Evolutionary conservation across 2,329 filamentous ascomycete genomes (phyloP), one percentile per base, ranked within the genome.

Genomic region (Podosphaera xanthii): DNA sequence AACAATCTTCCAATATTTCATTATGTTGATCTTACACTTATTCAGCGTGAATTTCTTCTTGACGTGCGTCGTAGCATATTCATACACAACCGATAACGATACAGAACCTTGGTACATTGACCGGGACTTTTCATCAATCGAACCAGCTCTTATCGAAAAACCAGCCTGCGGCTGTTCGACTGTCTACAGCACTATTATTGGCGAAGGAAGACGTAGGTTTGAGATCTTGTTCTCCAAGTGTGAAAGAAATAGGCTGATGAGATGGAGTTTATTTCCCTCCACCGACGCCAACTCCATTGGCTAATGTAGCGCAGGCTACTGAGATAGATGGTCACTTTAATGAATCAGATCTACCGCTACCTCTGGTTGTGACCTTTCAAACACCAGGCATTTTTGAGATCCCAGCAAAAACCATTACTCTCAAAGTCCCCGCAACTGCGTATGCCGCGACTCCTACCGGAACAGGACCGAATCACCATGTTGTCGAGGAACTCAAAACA

Each of bases 301-400:
- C 22, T n/a, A 54, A 36, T 44, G 66, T 36, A 70, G 70, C 62
- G 71, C 73, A 38, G 71, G 63, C 62, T 35, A 60, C 56, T 44
- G 55, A 54, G 33, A 62, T 66, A 4, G 60, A 66, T 22, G 4
- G 61, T 67, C 48, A 1, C 5, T 40, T 10, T 5, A 40, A 10
- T 10, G 36, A 40, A 40, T 6, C 36, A 10, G 62, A 65, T 48
- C 70, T 76, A 59, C 76, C 76, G 57, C 77, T 75, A 48, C 72
- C 73, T 49, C 69, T 70, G 57, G 71, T 75, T 58, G 76, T 74
- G 62, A 73, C 70, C 55, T 83, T 76, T 76, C 73, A 80, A 59
- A 82, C 80, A 53, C 79, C 84, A 38, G 85, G 85, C 71, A 79
- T 77, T 62, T 89, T 88, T 75, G 87, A 84, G 64, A 81, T 87